phyloP scores from a whole-genome alignment of 345 rosid genomes.

The Eucalyptus caleyi region DNA sequence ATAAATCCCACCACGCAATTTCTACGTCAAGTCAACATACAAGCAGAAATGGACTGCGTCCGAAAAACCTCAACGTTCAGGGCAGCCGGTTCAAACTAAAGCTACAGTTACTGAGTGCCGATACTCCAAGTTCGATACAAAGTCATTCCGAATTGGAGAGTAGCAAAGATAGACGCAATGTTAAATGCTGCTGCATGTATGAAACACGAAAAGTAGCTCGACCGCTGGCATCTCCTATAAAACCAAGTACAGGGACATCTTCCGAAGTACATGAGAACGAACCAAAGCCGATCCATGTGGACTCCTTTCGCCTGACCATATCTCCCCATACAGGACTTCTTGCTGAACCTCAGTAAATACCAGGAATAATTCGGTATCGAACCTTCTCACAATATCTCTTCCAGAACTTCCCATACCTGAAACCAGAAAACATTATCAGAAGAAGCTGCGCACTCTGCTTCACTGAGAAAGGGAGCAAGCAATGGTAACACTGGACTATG shows the following conservation, averaged over 20 bases:
- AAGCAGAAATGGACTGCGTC: not conserved
- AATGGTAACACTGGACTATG: not conserved
- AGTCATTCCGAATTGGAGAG: not conserved
- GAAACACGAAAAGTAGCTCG: not conserved
- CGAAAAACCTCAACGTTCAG: not conserved
- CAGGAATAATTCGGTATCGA: slow-evolving; percentile 59
- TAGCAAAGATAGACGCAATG: not conserved
- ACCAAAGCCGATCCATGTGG: not conserved
- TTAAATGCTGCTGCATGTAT: not conserved
- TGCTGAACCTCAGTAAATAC: slow-evolving; percentile 37
- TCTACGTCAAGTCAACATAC: not conserved
- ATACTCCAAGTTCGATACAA: not conserved
- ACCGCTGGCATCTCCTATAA: not conserved
- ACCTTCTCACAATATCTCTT: slow-evolving; percentile 77
- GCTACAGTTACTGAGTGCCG: not conserved
- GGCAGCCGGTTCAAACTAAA: not conserved
- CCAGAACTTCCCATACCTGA: slow-evolving; percentile 87
- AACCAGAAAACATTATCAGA: not conserved
- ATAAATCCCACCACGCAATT: not conserved
- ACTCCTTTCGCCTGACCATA: not conserved
- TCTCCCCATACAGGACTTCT: not conserved
- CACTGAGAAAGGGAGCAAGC: not conserved
- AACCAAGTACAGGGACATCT: not conserved
- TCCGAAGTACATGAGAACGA: not conserved
- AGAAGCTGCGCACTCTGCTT: not conserved